Conservation (phyloP, 2,329 filamentous ascomycete genomes). For the Fusarium sp. region DNA sequence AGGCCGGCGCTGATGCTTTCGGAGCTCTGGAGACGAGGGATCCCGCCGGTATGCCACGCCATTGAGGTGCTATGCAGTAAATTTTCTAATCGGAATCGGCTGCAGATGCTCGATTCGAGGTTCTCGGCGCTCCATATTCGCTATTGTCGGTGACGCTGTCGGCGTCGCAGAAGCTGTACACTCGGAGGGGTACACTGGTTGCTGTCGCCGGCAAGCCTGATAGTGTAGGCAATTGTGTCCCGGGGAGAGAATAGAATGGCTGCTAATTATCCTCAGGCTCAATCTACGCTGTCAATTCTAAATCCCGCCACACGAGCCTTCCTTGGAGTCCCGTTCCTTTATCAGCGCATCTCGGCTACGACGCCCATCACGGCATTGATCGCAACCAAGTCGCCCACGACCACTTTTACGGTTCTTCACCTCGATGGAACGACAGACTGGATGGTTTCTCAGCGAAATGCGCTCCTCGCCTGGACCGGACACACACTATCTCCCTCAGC, state of each 20-base stretch:
- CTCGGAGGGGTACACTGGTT: slow-evolving; percentile 89
- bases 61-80: not conserved
- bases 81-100: slow-evolving; percentile 23
- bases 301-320: slow-evolving; percentile 84
- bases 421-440: slow-evolving; percentile 96
- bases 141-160: slow-evolving; percentile 93
- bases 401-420: slow-evolving; percentile 88
- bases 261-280: slow-evolving; percentile 65
- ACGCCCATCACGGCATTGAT: slow-evolving; percentile 90
- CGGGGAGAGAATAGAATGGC: not conserved
- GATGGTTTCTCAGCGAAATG: slow-evolving; percentile 89
- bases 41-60: slow-evolving; percentile 58
- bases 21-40: slow-evolving; percentile 62
- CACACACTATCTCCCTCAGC: slow-evolving; percentile 84
- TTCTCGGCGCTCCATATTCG: slow-evolving; percentile 91
- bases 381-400: slow-evolving; percentile 86
- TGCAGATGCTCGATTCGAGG: slow-evolving; percentile 92
- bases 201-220: slow-evolving; percentile 90
- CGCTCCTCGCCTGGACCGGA: slow-evolving; percentile 95
- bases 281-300: slow-evolving; percentile 89
- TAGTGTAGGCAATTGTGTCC: slow-evolving; percentile 69
- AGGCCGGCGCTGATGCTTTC: slow-evolving; percentile 66
- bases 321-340: slow-evolving; percentile 92
- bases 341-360: slow-evolving; percentile 90
- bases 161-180: slow-evolving; percentile 93